Evolutionary conservation across 2,329 filamentous ascomycete genomes (phyloP).

Genomic region (Raffaelea ambrosiae): DNA sequence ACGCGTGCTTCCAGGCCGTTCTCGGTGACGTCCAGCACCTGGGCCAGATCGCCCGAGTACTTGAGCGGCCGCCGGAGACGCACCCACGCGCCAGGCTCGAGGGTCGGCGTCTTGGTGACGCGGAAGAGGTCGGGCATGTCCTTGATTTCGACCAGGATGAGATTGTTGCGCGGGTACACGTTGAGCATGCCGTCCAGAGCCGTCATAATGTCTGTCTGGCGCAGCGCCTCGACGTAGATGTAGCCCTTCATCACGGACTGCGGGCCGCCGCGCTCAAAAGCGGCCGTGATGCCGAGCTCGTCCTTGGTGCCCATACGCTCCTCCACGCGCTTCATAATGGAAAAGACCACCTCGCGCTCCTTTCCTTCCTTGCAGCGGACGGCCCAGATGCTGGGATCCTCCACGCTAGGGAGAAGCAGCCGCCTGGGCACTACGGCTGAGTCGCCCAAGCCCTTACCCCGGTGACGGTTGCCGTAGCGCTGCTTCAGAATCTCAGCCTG

Average conservation of each 20-base stretch:
- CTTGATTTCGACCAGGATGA: conserved; percentile 85
- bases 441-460: conserved; percentile 56
- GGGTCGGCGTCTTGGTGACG: conserved; percentile 74
- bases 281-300: conserved; percentile 75
- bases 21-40: conserved; percentile 85
- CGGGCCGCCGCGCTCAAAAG: conserved; percentile 77
- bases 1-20: conserved; percentile 86
- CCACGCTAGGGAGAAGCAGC: conserved; percentile 80
- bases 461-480: conserved; percentile 74
- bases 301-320: conserved; percentile 72
- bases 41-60: conserved; percentile 82
- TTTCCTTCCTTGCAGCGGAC: conserved; percentile 92
- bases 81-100: conserved; percentile 87
- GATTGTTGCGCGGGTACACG: conserved; percentile 80
- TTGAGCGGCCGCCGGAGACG: conserved; percentile 72
- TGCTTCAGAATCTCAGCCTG: conserved; percentile 80
- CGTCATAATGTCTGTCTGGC: conserved; percentile 75
- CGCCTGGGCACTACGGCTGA: conserved; percentile 75
- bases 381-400: conserved; percentile 94
- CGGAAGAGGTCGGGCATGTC: conserved; percentile 96
- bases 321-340: conserved; percentile 80
- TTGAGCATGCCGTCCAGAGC: conserved; percentile 80
- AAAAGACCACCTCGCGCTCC: conserved; percentile 82
- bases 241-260: conserved; percentile 83
- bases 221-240: conserved; percentile 87